phyloP scores from a whole-genome alignment of 2,329 filamentous ascomycete genomes.

The Epichloe uncinata region DNA sequence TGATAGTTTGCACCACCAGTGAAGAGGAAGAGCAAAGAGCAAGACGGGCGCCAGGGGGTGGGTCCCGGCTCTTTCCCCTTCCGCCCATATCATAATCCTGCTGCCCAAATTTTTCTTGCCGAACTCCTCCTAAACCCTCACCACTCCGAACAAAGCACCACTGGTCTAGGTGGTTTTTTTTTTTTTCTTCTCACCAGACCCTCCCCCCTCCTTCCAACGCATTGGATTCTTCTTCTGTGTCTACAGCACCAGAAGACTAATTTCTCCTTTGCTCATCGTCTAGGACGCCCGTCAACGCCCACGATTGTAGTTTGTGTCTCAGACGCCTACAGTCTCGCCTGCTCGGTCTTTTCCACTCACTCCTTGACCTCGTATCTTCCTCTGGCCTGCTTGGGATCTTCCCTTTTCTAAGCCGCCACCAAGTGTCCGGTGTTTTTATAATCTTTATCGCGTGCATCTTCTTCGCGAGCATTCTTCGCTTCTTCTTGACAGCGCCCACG shows the following conservation, averaged over 20 bases:
- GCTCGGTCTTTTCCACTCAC: conserved; percentile 17
- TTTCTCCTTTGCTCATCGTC: conserved; percentile 14
- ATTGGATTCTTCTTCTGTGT: conserved; percentile 22
- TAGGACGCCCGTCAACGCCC: conserved; percentile 15
- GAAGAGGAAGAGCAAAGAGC: neutral
- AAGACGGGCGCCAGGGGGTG: neutral
- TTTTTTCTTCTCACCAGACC: conserved; percentile 18
- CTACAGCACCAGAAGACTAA: conserved; percentile 17
- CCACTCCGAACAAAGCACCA: conserved; percentile 16
- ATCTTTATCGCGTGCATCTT: conserved; percentile 4
- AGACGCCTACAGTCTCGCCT: conserved; percentile 9
- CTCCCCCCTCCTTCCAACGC: conserved; percentile 18
- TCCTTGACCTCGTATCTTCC: conserved; percentile 15
- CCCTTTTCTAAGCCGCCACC: conserved; percentile 13
- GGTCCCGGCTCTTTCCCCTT: conserved; percentile 15
- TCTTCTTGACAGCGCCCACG: conserved; percentile 1
- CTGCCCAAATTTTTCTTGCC: conserved; percentile 26
- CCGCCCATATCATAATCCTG: conserved; percentile 21
- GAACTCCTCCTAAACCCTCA: conserved; percentile 23
- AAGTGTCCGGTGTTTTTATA: conserved; percentile 6
- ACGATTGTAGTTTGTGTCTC: conserved; percentile 19
- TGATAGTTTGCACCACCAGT: neutral
- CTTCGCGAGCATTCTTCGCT: conserved; percentile 5
- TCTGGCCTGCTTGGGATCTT: conserved; percentile 9
- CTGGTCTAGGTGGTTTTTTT: conserved; percentile 24